phyloP scores from a whole-genome alignment of 1,139 yeast species.

The Yamadazyma membranifaciens region DNA sequence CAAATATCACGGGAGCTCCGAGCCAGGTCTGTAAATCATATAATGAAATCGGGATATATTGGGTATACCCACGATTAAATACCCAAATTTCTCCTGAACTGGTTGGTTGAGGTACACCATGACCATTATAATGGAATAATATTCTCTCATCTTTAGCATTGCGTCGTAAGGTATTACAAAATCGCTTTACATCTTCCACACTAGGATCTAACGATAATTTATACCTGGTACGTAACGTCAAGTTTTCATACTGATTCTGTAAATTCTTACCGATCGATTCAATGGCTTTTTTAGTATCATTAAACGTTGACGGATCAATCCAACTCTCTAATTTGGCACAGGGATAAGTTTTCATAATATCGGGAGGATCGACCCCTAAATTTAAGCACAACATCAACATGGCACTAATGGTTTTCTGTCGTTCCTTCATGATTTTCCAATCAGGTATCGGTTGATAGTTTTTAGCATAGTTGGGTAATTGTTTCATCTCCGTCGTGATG shows the following conservation, averaged over 20 bases:
- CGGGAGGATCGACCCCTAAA: slow-evolving; percentile 97
- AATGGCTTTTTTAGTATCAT: slow-evolving; percentile 87
- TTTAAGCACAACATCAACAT: slow-evolving; percentile 88
- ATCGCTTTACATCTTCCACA: slow-evolving; percentile 91
- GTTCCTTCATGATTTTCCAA: slow-evolving; percentile 88
- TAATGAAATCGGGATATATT: slow-evolving; percentile 90
- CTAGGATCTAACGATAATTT: slow-evolving; percentile 92
- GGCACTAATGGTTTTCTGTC: slow-evolving; percentile 94
- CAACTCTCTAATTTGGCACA: slow-evolving; percentile 93
- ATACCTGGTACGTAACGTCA: slow-evolving; percentile 83
- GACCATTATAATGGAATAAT: slow-evolving; percentile 94
- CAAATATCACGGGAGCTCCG: slow-evolving; percentile 96
- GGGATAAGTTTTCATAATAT: slow-evolving; percentile 88
- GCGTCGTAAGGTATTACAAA: slow-evolving; percentile 83
- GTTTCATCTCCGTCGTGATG: slow-evolving; percentile 53
- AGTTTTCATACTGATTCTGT: slow-evolving; percentile 85
- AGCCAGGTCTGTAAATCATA: slow-evolving; percentile 95
- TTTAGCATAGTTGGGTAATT: slow-evolving; percentile 38
- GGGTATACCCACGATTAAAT: slow-evolving; percentile 93
- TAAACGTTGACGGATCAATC: slow-evolving; percentile 83
- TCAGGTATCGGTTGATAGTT: slow-evolving; percentile 74
- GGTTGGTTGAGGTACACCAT: slow-evolving; percentile 98
- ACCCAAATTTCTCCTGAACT: slow-evolving; percentile 99
- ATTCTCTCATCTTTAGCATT: slow-evolving; percentile 91
- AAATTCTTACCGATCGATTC: slow-evolving; percentile 88